Evolutionary conservation across 2,329 filamentous ascomycete genomes (phyloP).

Genomic region (Chrysosporium queenslandicum): DNA sequence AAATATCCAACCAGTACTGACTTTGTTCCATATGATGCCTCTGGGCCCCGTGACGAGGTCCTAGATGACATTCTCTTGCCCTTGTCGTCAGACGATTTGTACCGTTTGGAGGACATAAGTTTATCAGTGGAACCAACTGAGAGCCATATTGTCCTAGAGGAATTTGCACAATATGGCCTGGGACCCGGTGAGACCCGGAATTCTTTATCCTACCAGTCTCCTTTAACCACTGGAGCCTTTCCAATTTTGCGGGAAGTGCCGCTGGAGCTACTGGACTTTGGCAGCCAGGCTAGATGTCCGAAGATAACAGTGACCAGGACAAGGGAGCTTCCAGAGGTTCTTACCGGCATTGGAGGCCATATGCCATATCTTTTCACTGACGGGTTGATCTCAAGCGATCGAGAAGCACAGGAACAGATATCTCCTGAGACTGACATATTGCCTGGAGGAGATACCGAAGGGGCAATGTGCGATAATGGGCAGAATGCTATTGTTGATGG

Average conservation of each 20-base stretch:
- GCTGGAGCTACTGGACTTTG: not conserved
- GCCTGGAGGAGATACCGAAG: constrained; percentile 4
- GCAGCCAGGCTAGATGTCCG: not conserved
- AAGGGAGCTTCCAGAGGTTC: constrained; percentile 17
- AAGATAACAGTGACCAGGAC: not conserved
- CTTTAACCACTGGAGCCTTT: not conserved
- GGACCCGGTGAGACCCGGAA: not conserved
- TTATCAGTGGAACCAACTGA: not conserved
- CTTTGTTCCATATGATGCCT: not conserved
- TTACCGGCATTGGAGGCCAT: constrained; percentile 22
- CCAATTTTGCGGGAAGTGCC: not conserved
- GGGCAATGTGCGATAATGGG: constrained; percentile 18
- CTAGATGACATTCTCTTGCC: not conserved
- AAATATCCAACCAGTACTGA: not conserved
- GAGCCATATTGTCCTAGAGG: not conserved
- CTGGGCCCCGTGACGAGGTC: not conserved
- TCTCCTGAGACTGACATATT: not conserved
- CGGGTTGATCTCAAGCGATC: not conserved
- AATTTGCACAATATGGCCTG: constrained; percentile 1
- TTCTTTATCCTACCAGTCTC: not conserved
- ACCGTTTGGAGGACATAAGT: not conserved
- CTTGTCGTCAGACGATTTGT: constrained; percentile 3
- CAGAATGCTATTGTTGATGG: constrained; percentile 10
- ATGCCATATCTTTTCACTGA: constrained; percentile 13
- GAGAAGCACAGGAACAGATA: not conserved